Base-by-base conservation (phyloP, 768 basidiomycete genomes). In the Xerocomus spinulosus region DNA sequence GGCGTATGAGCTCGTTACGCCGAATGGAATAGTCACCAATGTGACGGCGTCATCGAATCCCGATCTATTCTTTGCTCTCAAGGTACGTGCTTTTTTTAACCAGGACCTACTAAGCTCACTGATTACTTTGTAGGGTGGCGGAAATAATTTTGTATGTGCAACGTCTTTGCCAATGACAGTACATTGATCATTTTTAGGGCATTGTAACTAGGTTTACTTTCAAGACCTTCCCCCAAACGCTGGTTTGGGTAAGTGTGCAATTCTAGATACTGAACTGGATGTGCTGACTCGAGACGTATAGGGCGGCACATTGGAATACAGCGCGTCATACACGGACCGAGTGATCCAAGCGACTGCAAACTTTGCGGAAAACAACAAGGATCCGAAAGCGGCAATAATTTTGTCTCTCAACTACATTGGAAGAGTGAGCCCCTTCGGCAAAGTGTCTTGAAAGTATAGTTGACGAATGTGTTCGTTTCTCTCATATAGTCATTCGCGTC, bases 181-280 rank as follows among this genome's bases (percentile, higher is more conserved):
- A 23, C 9, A 13, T 14, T 43, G 23, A 37, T 20, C n/a, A 13
- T n/a, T 8, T 26, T 14, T 35, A 72, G 71, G 82, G 82, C 1
- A 76, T 83, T 28, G 77, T 83, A 8, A 82, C 81, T 1, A 69
- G 63, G 38, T 77, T 83, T 58, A 78, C 73, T 0, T 46, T 82
- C 18, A 74, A 74, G 51, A 71, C 79, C 0, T 71, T 70, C 55
- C 73, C 81, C 10, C 79, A 82, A 61, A 66, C 66, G 1, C 59
- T 74, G 59, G 75, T 83, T 48, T 84, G 80, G 80, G 80, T 82
- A 64, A n/a, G 74, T 49, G 9, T 21, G 23, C 25, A 9, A 29
- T 30, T 34, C 15, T n/a, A 25, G 14, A 24, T 13, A 33, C 24
- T 33, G 12, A 12, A 38, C 15, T 6, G 15, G 7, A 18, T 25